Conservation (phyloP, 2,329 filamentous ascomycete species). For the Venturia oleaginea region DNA sequence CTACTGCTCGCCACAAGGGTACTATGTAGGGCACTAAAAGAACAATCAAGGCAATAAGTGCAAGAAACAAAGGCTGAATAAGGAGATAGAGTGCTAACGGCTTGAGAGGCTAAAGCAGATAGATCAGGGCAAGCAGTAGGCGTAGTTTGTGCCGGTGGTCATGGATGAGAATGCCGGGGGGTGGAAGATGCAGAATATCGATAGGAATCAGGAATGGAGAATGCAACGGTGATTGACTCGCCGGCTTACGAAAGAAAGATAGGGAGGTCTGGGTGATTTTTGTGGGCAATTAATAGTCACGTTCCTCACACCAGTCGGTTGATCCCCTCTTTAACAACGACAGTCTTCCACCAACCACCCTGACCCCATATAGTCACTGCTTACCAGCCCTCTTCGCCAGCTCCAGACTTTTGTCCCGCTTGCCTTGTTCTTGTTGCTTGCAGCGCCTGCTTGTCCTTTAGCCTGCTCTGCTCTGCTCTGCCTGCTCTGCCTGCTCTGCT, state of each 20-base stretch:
- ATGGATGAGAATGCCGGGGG: background rate
- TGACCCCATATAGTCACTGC: background rate
- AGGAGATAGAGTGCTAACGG: background rate
- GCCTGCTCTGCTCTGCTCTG: background rate
- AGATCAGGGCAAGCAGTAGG: background rate
- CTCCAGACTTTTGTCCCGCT: background rate
- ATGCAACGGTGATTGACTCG: background rate
- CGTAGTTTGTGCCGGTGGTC: background rate
- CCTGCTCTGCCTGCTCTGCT: background rate
- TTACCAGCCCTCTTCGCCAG: background rate
- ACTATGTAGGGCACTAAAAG: slow-evolving; percentile 3
- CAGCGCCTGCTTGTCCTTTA: background rate
- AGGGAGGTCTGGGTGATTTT: background rate
- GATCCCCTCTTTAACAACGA: background rate
- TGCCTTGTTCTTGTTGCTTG: background rate
- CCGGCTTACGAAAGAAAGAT: background rate
- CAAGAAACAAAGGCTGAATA: slow-evolving; percentile 1
- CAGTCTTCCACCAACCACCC: background rate
- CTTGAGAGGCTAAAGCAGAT: background rate
- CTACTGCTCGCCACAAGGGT: background rate
- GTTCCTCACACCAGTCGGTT: background rate
- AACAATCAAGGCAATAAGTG: slow-evolving; percentile 4
- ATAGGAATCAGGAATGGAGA: background rate
- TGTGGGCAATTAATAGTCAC: background rate
- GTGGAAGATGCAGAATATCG: background rate